Evolutionary conservation across 2,329 filamentous ascomycete species (phyloP).

Genomic region (Coniochaeta ligniaria): DNA sequence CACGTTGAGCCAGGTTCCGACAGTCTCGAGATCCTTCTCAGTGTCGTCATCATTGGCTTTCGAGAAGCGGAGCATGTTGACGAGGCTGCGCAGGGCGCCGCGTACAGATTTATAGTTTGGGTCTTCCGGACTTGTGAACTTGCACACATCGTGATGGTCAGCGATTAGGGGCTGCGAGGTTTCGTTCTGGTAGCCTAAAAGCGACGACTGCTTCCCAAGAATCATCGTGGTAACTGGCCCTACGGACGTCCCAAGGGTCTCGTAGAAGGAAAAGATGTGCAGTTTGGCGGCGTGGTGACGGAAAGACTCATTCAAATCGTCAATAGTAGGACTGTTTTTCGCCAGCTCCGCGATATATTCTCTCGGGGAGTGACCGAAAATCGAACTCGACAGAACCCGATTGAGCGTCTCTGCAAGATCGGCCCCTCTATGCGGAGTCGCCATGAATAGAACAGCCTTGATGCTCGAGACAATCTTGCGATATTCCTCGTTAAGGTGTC

Average conservation of each 20-base stretch:
- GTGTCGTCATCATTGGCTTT: slow-evolving; percentile 1
- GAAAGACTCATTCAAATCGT: slow-evolving; percentile 26
- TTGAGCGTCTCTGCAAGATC: slow-evolving; percentile 15
- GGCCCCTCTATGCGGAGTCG: slow-evolving; percentile 18
- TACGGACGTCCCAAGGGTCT: slow-evolving; percentile 18
- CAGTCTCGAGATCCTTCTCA: background rate
- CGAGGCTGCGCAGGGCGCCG: slow-evolving; percentile 9
- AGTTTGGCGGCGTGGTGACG: slow-evolving; percentile 18
- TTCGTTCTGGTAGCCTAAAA: slow-evolving; percentile 20
- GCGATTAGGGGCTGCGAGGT: slow-evolving; percentile 15
- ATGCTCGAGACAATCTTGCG: slow-evolving; percentile 11
- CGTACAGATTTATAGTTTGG: slow-evolving; percentile 13
- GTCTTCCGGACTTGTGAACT: slow-evolving; percentile 14
- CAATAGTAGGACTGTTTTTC: slow-evolving; percentile 11
- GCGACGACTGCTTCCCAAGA: slow-evolving; percentile 17
- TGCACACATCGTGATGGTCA: slow-evolving; percentile 22
- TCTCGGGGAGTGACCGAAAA: slow-evolving; percentile 12
- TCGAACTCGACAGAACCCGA: slow-evolving; percentile 8
- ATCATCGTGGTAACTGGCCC: slow-evolving; percentile 11
- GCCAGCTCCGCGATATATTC: slow-evolving; percentile 18
- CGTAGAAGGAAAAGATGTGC: slow-evolving; percentile 26
- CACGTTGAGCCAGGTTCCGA: background rate
- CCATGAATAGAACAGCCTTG: slow-evolving; percentile 15
- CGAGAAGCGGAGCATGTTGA: slow-evolving; percentile 3
- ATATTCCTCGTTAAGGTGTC: slow-evolving; percentile 14